phyloP scores from a whole-genome alignment of 202 grass and related monocot genomes.

The Musa balbisiana region DNA sequence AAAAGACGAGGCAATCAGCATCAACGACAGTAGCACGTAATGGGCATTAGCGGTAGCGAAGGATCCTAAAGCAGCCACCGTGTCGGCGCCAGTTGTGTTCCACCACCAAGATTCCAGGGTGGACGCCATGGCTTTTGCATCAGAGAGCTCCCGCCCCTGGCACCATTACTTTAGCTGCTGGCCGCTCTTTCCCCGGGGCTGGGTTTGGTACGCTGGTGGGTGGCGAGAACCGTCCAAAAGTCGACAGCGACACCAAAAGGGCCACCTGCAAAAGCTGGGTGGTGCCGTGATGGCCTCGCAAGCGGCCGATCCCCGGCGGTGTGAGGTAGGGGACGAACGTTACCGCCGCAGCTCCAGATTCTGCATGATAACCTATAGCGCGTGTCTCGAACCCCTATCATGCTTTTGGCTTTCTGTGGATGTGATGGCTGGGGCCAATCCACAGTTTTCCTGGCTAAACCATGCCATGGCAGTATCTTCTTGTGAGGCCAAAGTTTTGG shows the following conservation, averaged over 20 bases:
- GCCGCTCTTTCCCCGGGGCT: not conserved
- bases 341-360: not conserved
- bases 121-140: too few species aligned
- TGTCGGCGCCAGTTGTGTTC: too few species aligned
- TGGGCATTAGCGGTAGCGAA: not conserved
- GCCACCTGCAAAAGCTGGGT: not conserved
- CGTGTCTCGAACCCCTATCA: too few species aligned
- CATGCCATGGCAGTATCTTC: too few species aligned
- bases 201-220: not conserved
- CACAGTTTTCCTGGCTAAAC: too few species aligned
- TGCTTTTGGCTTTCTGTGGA: too few species aligned
- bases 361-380: not conserved
- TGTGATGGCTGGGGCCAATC: too few species aligned
- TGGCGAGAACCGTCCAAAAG: not conserved
- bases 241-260: not conserved
- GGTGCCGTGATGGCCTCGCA: not conserved
- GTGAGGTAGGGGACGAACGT: too few species aligned
- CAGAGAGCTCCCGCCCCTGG: too few species aligned
- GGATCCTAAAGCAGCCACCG: not conserved
- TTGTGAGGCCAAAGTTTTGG: too few species aligned
- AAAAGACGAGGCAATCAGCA: not conserved
- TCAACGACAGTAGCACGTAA: not conserved
- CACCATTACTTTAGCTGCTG: not conserved
- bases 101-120: too few species aligned
- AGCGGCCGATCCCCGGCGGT: too few species aligned